A percentile compares a stretch with the other conserved stretches of the same genome.
These are phyloP conservation scores for Blastocystis sp. DNA, from an alignment of 352 stramenopile species.

Conservation along the genomic window DNA sequence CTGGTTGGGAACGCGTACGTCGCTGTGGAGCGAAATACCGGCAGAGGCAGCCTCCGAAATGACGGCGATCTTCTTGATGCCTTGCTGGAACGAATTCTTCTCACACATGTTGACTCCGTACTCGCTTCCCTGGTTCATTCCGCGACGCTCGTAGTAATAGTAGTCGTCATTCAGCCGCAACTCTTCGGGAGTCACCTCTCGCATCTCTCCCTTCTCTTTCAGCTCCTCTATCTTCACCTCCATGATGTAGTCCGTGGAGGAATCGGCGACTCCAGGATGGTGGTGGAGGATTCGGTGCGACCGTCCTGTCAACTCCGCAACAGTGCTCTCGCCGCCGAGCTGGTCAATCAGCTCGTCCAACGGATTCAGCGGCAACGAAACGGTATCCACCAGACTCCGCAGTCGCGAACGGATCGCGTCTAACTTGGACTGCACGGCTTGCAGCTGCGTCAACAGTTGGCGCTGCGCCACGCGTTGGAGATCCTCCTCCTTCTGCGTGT, in stretches of 20 bases:
- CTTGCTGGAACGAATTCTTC: constrained; percentile 66
- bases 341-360: constrained; percentile 69
- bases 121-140: constrained; percentile 53
- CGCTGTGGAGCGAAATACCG: constrained; percentile 69
- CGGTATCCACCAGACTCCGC: background rate
- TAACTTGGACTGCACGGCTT: background rate
- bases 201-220: background rate
- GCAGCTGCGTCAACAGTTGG: background rate
- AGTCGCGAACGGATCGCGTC: constrained; percentile 55
- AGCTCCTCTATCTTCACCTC: background rate
- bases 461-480: background rate
- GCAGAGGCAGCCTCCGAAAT: constrained; percentile 71
- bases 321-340: constrained; percentile 64
- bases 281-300: constrained; percentile 43
- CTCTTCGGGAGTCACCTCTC: background rate
- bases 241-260: background rate
- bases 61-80: constrained; percentile 70
- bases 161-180: constrained; percentile 1
- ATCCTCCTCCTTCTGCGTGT: background rate
- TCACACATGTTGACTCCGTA: constrained; percentile 66
- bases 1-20: constrained; percentile 57
- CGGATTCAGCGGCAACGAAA: constrained; percentile 63
- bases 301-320: constrained; percentile 70
- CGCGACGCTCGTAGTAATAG: constrained; percentile 36
- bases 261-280: background rate